phyloP scores from a whole-genome alignment of 2,329 filamentous ascomycete species.

The Pseudocercospora eumusae region DNA sequence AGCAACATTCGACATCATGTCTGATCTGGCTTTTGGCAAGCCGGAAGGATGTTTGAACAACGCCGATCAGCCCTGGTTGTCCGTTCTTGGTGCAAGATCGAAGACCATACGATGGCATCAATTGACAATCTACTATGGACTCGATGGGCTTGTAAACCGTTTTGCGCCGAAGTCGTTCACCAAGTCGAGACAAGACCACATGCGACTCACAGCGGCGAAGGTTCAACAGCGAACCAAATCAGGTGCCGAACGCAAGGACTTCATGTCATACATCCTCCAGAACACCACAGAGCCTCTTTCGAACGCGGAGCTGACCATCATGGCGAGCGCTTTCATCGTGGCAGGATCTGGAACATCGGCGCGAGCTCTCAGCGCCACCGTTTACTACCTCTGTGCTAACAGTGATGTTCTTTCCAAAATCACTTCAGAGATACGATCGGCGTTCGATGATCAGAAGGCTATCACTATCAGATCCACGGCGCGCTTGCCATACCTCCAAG shows the following conservation, averaged over 20 bases:
- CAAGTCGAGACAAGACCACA: slow-evolving; percentile 10
- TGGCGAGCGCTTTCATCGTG: slow-evolving; percentile 37
- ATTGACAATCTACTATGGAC: slow-evolving; percentile 12
- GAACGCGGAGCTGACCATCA: slow-evolving; percentile 16
- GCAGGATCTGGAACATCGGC: slow-evolving; percentile 44
- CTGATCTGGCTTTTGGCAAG: slow-evolving; percentile 12
- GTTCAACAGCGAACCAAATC: slow-evolving; percentile 9
- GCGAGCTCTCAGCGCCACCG: slow-evolving; percentile 37
- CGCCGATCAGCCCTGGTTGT: slow-evolving; percentile 12
- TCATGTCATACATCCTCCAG: slow-evolving; percentile 29
- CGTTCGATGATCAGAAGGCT: slow-evolving; percentile 38
- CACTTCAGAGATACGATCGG: slow-evolving; percentile 39
- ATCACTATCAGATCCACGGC: slow-evolving; percentile 29
- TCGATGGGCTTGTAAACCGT: slow-evolving; percentile 5
- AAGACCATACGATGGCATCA: slow-evolving; percentile 16
- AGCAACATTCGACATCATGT: slow-evolving; percentile 17
- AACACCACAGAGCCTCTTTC: slow-evolving; percentile 25
- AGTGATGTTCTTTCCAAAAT: slow-evolving; percentile 35
- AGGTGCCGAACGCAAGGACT: slow-evolving; percentile 11
- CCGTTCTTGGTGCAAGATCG: slow-evolving; percentile 12
- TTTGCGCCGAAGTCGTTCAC: slow-evolving; percentile 11
- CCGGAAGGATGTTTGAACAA: slow-evolving; percentile 15
- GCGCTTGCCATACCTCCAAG: slow-evolving; percentile 12
- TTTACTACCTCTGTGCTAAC: slow-evolving; percentile 36
- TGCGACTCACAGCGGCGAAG: neutral